phyloP scores from a whole-genome alignment of 805 yeast genomes.

The Sugiyamaella mastotermitis region DNA sequence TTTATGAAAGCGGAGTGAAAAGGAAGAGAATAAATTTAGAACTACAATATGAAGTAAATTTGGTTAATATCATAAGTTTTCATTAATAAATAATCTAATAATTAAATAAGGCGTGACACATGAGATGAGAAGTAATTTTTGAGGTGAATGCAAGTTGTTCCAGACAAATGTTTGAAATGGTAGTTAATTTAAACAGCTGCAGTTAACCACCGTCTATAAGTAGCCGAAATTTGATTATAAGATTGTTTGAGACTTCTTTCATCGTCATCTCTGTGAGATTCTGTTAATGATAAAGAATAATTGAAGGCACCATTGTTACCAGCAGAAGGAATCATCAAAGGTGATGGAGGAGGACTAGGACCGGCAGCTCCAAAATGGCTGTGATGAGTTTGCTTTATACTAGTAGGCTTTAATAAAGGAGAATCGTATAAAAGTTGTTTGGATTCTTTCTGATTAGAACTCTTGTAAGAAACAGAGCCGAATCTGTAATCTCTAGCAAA shows the following conservation, averaged over 20 bases:
- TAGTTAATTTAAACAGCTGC: conserved; percentile 13
- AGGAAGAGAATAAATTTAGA: too few relatives aligned
- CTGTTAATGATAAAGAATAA: conserved; percentile 1
- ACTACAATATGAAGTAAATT: too few relatives aligned
- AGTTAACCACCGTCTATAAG: conserved; percentile 15
- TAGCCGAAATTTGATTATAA: conserved; percentile 6
- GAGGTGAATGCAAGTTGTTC: too few relatives aligned
- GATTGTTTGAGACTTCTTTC: too few relatives aligned
- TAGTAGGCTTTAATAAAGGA: conserved; percentile 10
- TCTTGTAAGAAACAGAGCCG: not conserved
- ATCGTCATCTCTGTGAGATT: too few relatives aligned
- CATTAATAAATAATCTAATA: too few relatives aligned
- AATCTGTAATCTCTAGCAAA: not conserved
- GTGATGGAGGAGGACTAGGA: conserved; percentile 14
- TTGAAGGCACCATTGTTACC: not conserved
- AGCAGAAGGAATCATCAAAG: conserved; percentile 9
- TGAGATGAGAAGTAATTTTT: too few relatives aligned
- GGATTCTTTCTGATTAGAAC: not conserved
- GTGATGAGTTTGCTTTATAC: not conserved
- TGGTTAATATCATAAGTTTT: too few relatives aligned
- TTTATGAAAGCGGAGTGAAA: too few relatives aligned
- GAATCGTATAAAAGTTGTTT: conserved; percentile 11
- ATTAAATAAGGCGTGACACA: too few relatives aligned
- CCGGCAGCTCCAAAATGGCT: conserved; percentile 1
- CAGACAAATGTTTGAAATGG: too few relatives aligned